phyloP scores from a whole-genome alignment of 2,329 filamentous ascomycete species.

The Pseudogymnoascus sp. region DNA sequence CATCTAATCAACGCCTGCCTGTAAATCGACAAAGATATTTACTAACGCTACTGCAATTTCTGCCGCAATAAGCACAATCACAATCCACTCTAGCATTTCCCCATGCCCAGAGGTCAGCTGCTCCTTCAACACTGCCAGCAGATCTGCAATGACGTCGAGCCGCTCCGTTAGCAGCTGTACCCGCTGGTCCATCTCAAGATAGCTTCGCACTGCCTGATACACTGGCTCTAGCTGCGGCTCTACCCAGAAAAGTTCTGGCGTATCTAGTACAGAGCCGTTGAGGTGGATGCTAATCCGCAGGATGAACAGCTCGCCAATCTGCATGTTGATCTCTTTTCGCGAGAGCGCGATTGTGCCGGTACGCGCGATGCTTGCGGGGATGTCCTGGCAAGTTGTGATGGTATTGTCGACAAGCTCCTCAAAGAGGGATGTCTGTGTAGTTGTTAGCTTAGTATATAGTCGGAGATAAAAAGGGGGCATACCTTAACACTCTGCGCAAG shows the following conservation, averaged over 20 bases:
- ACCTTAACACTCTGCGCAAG: conserved; percentile 93
- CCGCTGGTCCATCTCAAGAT: conserved; percentile 96
- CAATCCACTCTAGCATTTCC: conserved; percentile 84
- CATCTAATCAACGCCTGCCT: conserved; percentile 56
- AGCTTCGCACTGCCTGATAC: conserved; percentile 90
- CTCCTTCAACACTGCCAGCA: conserved; percentile 89
- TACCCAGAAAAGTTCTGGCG: conserved; percentile 96
- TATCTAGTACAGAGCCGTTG: conserved; percentile 92
- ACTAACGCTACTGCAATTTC: conserved; percentile 90
- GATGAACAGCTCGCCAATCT: conserved; percentile 97
- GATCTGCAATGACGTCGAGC: conserved; percentile 85
- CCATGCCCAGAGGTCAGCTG: conserved; percentile 90
- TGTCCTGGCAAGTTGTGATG: conserved; percentile 86
- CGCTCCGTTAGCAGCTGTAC: conserved; percentile 84
- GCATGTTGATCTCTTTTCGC: conserved; percentile 94
- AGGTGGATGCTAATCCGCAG: conserved; percentile 96
- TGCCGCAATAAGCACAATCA: conserved; percentile 91
- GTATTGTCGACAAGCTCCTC: conserved; percentile 93
- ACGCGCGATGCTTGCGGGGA: conserved; percentile 84
- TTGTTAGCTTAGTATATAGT: conserved; percentile 16
- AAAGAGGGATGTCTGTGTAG: conserved; percentile 74
- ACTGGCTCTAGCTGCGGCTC: conserved; percentile 95
- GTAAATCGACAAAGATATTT: conserved; percentile 92
- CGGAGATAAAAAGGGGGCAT: conserved; percentile 15
- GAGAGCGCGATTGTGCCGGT: conserved; percentile 89